These are phyloP conservation scores for Fusarium foetens DNA, from an alignment of 2,329 filamentous ascomycete species.

Conservation along the genomic window DNA sequence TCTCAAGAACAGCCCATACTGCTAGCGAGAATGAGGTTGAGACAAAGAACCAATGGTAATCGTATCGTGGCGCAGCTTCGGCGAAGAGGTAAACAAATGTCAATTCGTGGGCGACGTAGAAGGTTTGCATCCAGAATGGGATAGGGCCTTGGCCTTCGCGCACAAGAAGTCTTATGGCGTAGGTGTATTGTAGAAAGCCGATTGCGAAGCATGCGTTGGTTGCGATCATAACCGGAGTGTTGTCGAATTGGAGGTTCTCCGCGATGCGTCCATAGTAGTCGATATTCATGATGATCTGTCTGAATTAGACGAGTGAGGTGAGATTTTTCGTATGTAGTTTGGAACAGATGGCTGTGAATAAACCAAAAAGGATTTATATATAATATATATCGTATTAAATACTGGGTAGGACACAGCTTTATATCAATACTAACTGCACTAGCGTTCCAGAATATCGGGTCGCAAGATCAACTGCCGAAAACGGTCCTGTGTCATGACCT, in stretches of 20 bases:
- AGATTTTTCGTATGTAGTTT: background rate
- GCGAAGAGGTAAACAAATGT: background rate
- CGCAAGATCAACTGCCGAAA: background rate
- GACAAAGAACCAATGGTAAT: background rate
- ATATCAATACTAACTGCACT: too few relatives aligned
- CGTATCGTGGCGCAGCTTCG: background rate
- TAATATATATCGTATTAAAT: background rate
- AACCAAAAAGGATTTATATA: too few relatives aligned
- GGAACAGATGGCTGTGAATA: too few relatives aligned
- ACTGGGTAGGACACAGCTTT: background rate
- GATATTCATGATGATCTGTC: background rate
- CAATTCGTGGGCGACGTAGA: conserved; percentile 9
- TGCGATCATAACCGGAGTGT: rapidly evolving
- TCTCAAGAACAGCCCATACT: background rate
- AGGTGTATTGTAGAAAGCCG: conserved; percentile 1
- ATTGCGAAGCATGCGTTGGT: background rate
- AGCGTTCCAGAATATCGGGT: background rate
- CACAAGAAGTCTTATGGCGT: conserved; percentile 1
- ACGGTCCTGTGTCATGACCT: rapidly evolving
- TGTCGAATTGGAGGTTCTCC: background rate
- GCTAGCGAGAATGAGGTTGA: background rate
- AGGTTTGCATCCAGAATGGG: conserved; percentile 9
- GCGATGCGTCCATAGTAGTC: background rate
- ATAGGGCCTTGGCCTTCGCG: conserved; percentile 13
- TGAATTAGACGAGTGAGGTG: too few relatives aligned